A percentile compares a stretch with the other conserved stretches of the same genome.
Conservation (phyloP, 495 filamentous ascomycete species). For the Penicillium atrosanguineum region DNA sequence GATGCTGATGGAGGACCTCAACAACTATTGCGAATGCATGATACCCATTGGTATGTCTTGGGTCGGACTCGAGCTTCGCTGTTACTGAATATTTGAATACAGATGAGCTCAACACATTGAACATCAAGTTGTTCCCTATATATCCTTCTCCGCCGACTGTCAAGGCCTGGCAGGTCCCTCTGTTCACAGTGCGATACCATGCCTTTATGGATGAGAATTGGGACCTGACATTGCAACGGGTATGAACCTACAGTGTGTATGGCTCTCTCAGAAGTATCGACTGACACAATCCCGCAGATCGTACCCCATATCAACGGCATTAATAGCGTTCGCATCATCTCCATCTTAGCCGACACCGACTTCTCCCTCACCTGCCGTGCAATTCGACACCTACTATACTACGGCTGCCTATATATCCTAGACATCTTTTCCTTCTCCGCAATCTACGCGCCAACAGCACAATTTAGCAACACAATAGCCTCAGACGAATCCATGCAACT, state of each 20-base stretch:
- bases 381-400: slow-evolving; percentile 84
- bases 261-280: neutral
- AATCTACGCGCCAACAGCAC: slow-evolving; percentile 80
- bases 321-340: slow-evolving; percentile 80
- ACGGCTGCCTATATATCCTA: slow-evolving; percentile 79
- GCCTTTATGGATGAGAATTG: slow-evolving; percentile 77
- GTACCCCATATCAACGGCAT: slow-evolving; percentile 86
- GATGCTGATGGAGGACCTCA: slow-evolving; percentile 89
- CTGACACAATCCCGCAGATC: slow-evolving; percentile 40
- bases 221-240: slow-evolving; percentile 84
- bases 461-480: slow-evolving; percentile 69
- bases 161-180: slow-evolving; percentile 83
- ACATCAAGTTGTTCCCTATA: slow-evolving; percentile 90
- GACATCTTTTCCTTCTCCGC: slow-evolving; percentile 92
- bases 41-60: slow-evolving; percentile 73
- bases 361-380: slow-evolving; percentile 79
- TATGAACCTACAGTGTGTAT: slow-evolving; percentile 16
- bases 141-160: slow-evolving; percentile 75
- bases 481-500: slow-evolving; percentile 68
- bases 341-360: slow-evolving; percentile 78
- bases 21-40: slow-evolving; percentile 98
- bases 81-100: slow-evolving; percentile 13
- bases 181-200: slow-evolving; percentile 78
- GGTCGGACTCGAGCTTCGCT: slow-evolving; percentile 1
- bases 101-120: slow-evolving; percentile 93